Percentiles rank a stretch among this genome's conserved stretches.
Evolutionary conservation across 495 filamentous ascomycete species (phyloP).

Genomic region (Aspergillus homomorphus): DNA sequence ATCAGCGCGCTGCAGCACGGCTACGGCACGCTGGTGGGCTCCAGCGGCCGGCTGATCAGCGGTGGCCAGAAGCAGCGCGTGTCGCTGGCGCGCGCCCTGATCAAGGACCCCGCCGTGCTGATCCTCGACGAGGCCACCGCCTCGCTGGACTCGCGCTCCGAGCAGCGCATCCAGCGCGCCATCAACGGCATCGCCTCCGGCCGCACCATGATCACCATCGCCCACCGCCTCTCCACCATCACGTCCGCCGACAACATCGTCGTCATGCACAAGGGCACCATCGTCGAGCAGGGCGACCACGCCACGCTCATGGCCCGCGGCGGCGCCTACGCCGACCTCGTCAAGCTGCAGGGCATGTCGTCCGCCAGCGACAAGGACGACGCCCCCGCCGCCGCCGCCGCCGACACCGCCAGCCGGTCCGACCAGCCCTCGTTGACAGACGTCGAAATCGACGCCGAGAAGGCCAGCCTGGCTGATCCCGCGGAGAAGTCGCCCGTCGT

Average conservation of each 20-base stretch:
- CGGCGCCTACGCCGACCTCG: constrained; percentile 46
- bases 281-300: constrained; percentile 56
- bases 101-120: constrained; percentile 76
- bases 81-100: constrained; percentile 66
- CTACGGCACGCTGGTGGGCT: constrained; percentile 51
- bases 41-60: constrained; percentile 56
- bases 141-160: constrained; percentile 51
- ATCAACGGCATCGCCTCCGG: constrained; percentile 45
- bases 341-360: constrained; percentile 40
- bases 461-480: constrained; percentile 14
- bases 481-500: constrained; percentile 2
- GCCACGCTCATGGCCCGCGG: constrained; percentile 33
- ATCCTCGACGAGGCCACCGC: constrained; percentile 82
- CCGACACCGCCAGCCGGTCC: constrained; percentile 25
- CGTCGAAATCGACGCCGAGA: constrained; percentile 24
- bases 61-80: constrained; percentile 64
- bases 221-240: constrained; percentile 48
- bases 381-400: constrained; percentile 12
- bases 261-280: constrained; percentile 53
- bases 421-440: constrained; percentile 27
- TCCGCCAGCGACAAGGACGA: constrained; percentile 25
- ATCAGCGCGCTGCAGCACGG: constrained; percentile 48
- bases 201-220: constrained; percentile 48
- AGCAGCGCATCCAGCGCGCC: constrained; percentile 50
- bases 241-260: constrained; percentile 65